Evolutionary conservation across 176 grass and related monocot genomes (phyloP), one percentile per base, ranked within the genome.

Genomic region (Lolium multiflorum): DNA sequence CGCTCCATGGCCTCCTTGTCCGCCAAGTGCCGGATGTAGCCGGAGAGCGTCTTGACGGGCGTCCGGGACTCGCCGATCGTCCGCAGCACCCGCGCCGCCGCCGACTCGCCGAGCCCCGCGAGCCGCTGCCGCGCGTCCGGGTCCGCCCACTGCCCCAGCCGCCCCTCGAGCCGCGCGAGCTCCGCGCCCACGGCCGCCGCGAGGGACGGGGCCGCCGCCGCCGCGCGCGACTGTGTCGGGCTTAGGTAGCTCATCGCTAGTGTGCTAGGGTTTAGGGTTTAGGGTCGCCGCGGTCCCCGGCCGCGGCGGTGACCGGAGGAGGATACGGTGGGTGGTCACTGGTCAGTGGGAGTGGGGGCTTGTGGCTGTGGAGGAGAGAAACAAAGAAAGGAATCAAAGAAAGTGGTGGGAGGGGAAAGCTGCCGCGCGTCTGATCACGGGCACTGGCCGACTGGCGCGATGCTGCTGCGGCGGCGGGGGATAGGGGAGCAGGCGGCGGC

Each of bases 131-230:
- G 73, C 79, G 89, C 84, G 10, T 24, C 35, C 15, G 16, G 11
- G 72, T 55, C 79, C 11, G 84, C 61, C 31, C 0, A 0, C 71
- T 82, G 89, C 3, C 52, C 41, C n/a, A 82, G n/a, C 16, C 17
- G 54, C 44, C 3, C 73, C 79, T 82, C 83, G 8, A 86, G 62
- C 44, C 71, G 54, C 54, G 31, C 72, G 43, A 86, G 78, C 79
- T 71, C 79, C 72, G 61, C 62, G 14, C 14, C 46, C 15, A 70
- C 83, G 14, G 71, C 35, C 31, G 49, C 39, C 61, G 69, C 9
- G 3, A 85, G 46, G 8, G 26, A 6, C 37, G 28, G 44, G 20
- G 4, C 21, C 81, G 20, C 38, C 20, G 20, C 28, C 81, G 20
- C 38, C 17, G 18, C 25, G 44, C 18, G n/a, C 52, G 41, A 9